A percentile compares a stretch with the other conserved stretches of the same genome.
Conservation (phyloP, 306 rosid species). For the Sicyos baderoa region DNA sequence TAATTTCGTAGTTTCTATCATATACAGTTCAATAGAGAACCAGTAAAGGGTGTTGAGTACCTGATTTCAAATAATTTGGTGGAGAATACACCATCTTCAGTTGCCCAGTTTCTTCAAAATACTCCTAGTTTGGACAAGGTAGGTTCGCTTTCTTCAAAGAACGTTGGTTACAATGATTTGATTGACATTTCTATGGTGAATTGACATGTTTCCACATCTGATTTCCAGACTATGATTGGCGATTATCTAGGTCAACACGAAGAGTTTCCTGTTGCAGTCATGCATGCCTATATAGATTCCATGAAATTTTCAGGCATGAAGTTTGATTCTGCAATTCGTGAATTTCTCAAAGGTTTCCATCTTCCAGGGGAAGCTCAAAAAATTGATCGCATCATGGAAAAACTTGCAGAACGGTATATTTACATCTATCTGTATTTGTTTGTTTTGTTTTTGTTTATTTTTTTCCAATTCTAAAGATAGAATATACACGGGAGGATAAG, state of each 20-base stretch:
- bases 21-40: constrained; percentile 90
- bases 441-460: no score
- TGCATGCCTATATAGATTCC: constrained; percentile 95
- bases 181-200: no score
- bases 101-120: constrained; percentile 82
- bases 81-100: constrained; percentile 74
- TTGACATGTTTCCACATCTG: constrained; percentile 20
- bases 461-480: not conserved
- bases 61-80: constrained; percentile 79
- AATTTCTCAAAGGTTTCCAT: constrained; percentile 92
- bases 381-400: constrained; percentile 98
- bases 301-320: constrained; percentile 87
- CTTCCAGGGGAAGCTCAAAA: constrained; percentile 99
- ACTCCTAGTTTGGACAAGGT: constrained; percentile 91
- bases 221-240: constrained; percentile 82
- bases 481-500: not conserved
- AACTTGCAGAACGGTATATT: constrained; percentile 88
- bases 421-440: not conserved
- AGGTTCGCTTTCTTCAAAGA: constrained; percentile 24
- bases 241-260: constrained; percentile 99
- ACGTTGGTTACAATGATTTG: no score
- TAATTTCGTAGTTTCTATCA: constrained; percentile 27
- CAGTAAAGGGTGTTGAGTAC: constrained; percentile 74
- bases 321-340: constrained; percentile 89
- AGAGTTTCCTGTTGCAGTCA: constrained; percentile 94